phyloP scores from a whole-genome alignment of 176 grass and related monocot species.

The Oryza brachyantha region DNA sequence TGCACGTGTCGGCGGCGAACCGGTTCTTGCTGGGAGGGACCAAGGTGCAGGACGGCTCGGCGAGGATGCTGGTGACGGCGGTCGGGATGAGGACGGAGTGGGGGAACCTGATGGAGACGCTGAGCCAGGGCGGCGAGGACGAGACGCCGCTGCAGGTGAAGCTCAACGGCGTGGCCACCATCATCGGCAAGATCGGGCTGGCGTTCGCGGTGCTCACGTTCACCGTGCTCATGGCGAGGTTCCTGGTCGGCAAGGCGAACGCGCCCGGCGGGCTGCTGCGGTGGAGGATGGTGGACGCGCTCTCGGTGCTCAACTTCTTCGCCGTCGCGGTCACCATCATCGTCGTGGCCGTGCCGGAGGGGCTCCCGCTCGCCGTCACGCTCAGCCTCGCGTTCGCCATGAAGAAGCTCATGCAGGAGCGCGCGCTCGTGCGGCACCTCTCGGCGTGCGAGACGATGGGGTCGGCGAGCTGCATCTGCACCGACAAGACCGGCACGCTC shows the following conservation, averaged over 20 bases:
- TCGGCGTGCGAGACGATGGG: constrained; percentile 99
- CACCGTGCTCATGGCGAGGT: constrained; percentile 65
- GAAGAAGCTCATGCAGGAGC: constrained; percentile 93
- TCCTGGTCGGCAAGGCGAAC: constrained; percentile 47
- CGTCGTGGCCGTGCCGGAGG: constrained; percentile 92
- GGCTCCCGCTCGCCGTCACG: constrained; percentile 87
- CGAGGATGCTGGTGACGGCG: constrained; percentile 80
- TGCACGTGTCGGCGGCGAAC: constrained; percentile 50
- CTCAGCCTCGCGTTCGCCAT: constrained; percentile 96
- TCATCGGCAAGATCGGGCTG: constrained; percentile 96
- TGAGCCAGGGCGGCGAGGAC: constrained; percentile 83
- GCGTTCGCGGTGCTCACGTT: constrained; percentile 78
- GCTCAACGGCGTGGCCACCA: constrained; percentile 93
- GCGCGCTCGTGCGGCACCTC: constrained; percentile 85
- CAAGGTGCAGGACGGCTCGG: constrained; percentile 93
- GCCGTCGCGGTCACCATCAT: constrained; percentile 87
- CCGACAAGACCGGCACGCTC: constrained; percentile 90
- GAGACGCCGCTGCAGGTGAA: constrained; percentile 98
- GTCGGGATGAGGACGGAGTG: constrained; percentile 97
- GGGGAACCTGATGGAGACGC: constrained; percentile 96
- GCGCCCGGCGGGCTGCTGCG: constrained; percentile 36
- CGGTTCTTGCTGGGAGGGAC: constrained; percentile 90
- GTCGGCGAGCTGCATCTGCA: constrained; percentile 93
- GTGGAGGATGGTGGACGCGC: constrained; percentile 58
- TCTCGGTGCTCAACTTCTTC: constrained; percentile 81